These are phyloP conservation scores for Mortierella sp. DNA, from an alignment of 371 early-diverging fungal species.

Conservation along the genomic window DNA sequence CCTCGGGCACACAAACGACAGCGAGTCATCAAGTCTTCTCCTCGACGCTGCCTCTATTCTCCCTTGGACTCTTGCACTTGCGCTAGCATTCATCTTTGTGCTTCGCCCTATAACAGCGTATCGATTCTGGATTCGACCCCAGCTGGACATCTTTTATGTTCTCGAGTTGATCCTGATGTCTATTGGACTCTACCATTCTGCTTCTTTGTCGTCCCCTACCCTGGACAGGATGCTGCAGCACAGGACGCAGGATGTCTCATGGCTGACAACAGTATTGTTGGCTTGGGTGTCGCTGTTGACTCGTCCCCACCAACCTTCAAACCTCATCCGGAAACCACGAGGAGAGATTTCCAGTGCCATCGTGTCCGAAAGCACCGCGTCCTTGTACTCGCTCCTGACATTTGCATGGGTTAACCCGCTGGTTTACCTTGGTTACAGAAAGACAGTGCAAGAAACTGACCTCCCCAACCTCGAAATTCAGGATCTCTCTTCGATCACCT, in stretches of 20 bases:
- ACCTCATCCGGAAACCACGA: slow-evolving; percentile 18
- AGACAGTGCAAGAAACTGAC: slow-evolving; percentile 66
- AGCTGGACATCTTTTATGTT: slow-evolving; percentile 46
- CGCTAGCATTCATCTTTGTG: slow-evolving; percentile 27
- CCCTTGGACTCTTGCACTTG: slow-evolving; percentile 35
- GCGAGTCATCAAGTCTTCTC: neutral
- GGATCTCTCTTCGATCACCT: slow-evolving; percentile 27
- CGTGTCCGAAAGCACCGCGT: slow-evolving; percentile 68
- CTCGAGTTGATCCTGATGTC: slow-evolving; percentile 25
- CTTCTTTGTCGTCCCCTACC: neutral
- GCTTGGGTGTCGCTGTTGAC: slow-evolving; percentile 40
- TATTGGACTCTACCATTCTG: slow-evolving; percentile 11
- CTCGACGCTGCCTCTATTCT: slow-evolving; percentile 14
- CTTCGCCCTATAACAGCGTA: slow-evolving; percentile 27
- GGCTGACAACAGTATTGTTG: slow-evolving; percentile 20
- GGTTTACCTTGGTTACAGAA: slow-evolving; percentile 65
- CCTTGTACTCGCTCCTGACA: slow-evolving; percentile 66
- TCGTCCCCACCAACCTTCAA: slow-evolving; percentile 30
- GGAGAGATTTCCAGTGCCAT: slow-evolving; percentile 47
- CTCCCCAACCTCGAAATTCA: slow-evolving; percentile 57
- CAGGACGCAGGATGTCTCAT: slow-evolving; percentile 26
- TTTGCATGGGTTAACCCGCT: slow-evolving; percentile 68
- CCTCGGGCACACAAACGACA: neutral
- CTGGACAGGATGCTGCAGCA: slow-evolving; percentile 31
- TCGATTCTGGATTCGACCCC: slow-evolving; percentile 53